These are phyloP conservation scores for Populus davidiana DNA, from an alignment of 345 rosid genomes.

Conservation along the genomic window DNA sequence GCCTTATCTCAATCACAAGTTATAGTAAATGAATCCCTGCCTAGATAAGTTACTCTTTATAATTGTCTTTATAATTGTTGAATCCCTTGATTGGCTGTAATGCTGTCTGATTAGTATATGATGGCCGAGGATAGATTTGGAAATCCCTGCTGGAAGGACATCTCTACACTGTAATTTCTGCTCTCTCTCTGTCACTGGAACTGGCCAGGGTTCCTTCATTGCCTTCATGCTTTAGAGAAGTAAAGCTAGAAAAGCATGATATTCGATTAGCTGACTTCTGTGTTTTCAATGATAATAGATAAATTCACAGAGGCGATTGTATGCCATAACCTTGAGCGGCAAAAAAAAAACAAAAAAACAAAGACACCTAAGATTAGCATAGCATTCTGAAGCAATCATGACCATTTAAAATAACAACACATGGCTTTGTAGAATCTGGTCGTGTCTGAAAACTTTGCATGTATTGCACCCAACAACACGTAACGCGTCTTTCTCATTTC, in stretches of 20 bases:
- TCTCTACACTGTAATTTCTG: not conserved
- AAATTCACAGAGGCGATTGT: not conserved
- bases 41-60: not conserved
- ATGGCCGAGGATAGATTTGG: not conserved
- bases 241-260: not conserved
- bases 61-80: not conserved
- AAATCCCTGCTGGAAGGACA: not conserved
- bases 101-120: not conserved
- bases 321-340: slow-evolving; percentile 15
- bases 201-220: not conserved
- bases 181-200: not conserved
- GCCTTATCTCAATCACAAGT: not conserved
- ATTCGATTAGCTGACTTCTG: slow-evolving; percentile 8
- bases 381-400: slow-evolving; percentile 6
- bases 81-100: not conserved
- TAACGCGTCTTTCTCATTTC: slow-evolving; percentile 24
- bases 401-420: slow-evolving; percentile 7
- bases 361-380: slow-evolving; percentile 32
- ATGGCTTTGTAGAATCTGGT: slow-evolving; percentile 23
- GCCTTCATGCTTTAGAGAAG: not conserved
- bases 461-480: slow-evolving; percentile 35
- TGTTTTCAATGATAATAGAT: not conserved
- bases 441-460: slow-evolving; percentile 1
- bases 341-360: not conserved
- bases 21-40: not conserved